phyloP scores from a whole-genome alignment of 192 early-diverging fungal genomes.

The Coemansia sp. region DNA sequence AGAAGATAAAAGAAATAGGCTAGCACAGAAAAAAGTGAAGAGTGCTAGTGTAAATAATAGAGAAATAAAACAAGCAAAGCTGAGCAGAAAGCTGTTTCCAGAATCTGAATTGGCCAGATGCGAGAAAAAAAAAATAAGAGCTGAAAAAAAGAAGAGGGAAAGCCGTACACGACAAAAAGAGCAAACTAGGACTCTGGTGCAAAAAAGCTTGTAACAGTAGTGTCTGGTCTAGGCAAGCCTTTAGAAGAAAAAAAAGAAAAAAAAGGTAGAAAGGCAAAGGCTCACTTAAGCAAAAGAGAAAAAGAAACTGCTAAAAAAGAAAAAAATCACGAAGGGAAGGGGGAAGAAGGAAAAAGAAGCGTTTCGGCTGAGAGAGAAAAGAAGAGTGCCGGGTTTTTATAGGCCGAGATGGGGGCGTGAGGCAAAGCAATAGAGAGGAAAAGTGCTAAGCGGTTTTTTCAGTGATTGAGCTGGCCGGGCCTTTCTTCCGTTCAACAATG shows the following conservation, averaged over 20 bases:
- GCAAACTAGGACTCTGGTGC: background rate
- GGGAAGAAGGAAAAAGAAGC: conserved; percentile 6
- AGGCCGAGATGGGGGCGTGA: background rate
- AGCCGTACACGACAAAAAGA: background rate
- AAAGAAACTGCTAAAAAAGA: conserved; percentile 13
- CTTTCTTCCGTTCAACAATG: background rate
- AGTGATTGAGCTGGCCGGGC: background rate
- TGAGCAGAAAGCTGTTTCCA: conserved; percentile 1
- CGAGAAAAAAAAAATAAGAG: conserved; percentile 10
- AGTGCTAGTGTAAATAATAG: background rate
- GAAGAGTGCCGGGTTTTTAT: background rate
- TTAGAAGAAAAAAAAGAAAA: conserved; percentile 7
- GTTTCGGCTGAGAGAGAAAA: background rate
- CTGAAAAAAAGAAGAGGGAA: conserved; percentile 13
- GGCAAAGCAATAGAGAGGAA: background rate
- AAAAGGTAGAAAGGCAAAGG: conserved; percentile 5
- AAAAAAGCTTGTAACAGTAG: background rate
- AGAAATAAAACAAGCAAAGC: conserved; percentile 2
- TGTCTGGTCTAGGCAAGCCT: background rate
- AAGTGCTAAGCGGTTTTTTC: background rate
- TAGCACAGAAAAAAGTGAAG: background rate
- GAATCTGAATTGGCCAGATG: conserved; percentile 6
- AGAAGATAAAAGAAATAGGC: background rate
- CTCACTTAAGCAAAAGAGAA: conserved; percentile 11
- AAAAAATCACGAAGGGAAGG: background rate